Base-by-base conservation (phyloP, 768 basidiomycete genomes). In the Gyrodon lividus region DNA sequence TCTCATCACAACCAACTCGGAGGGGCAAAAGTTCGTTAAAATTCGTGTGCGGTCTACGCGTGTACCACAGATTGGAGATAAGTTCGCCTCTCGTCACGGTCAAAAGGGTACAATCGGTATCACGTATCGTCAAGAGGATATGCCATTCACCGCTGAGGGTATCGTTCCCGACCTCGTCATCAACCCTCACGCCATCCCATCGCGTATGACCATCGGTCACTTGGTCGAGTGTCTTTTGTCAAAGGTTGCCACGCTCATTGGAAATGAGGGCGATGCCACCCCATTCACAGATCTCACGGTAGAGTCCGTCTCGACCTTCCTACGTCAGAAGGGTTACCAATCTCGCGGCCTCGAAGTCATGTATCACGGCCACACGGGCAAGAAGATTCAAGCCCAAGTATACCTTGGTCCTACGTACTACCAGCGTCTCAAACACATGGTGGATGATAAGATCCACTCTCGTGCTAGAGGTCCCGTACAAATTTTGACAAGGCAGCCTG, bases 81-180 rank as follows among this genome's bases (percentile, higher is more conserved):
- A 99, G 73, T 99, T 99, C 59, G 97, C 97, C 2, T 99, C 97
- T 42, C 90, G 97, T 65, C 97, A 99, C 65, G 97, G 97, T 63
- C 97, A 99, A 74, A 99, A 99, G 77, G 97, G 97, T 71, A 99
- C 97, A 9, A 96, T 98, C 56, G 97, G 97, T 72, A 97, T 99
- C 71, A 98, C 96, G 0, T 99, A 99, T 67, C 92, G 97, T 46
- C 97, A 98, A 70, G 97, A 99, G 70, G 97, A 99, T 67, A 98
- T 99, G 97, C 97, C 97, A 26, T 99, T 98, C 76, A 96, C 94
- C 3, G 85, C 87, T 2, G 94, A 98, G 66, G 97, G 97, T 52
- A 92, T 98, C 61, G 91, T 91, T 1, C 97, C 97, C 9, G 97
- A 99, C 69, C 80, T 99, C 62, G 82, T 99, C 74, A 99, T 99